These are phyloP conservation scores for Myxozyma lipomycoides DNA, from an alignment of 805 yeast genomes.

Conservation along the genomic window DNA sequence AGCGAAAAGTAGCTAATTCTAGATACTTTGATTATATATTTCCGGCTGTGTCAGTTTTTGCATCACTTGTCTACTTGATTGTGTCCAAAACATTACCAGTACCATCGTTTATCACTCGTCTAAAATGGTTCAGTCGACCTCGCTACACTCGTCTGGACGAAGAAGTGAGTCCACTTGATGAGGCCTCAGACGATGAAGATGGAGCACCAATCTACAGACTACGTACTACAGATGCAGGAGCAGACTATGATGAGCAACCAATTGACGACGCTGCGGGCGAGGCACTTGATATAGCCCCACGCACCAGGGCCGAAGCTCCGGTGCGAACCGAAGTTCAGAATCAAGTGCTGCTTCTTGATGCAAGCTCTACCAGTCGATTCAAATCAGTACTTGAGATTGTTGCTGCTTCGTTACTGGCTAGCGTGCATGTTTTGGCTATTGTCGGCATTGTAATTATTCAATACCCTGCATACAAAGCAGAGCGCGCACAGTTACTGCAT, in stretches of 20 bases:
- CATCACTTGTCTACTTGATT: conserved; percentile 22
- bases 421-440: conserved; percentile 11
- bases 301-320: conserved; percentile 6
- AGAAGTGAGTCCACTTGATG: conserved; percentile 7
- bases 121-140: conserved; percentile 6
- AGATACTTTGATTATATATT: conserved; percentile 34
- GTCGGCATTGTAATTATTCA: conserved; percentile 14
- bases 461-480: conserved; percentile 10
- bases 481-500: conserved; percentile 2
- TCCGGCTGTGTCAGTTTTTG: conserved; percentile 29
- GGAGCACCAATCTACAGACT: conserved; percentile 21
- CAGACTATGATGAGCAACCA: conserved; percentile 16
- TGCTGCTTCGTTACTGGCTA: conserved; percentile 9
- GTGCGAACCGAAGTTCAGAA: neutral
- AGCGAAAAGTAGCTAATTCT: neutral
- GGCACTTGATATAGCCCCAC: conserved; percentile 18
- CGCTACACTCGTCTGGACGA: conserved; percentile 12
- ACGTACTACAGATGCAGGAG: conserved; percentile 22
- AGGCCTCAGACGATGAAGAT: conserved; percentile 11
- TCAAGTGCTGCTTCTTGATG: conserved; percentile 6
- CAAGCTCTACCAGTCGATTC: conserved; percentile 12
- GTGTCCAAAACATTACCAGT: conserved; percentile 19
- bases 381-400: conserved; percentile 13
- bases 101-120: conserved; percentile 8
- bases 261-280: conserved; percentile 5